Base-by-base conservation (phyloP, 1,284 basidiomycete species). In the Gastroboletus turbinatus region DNA sequence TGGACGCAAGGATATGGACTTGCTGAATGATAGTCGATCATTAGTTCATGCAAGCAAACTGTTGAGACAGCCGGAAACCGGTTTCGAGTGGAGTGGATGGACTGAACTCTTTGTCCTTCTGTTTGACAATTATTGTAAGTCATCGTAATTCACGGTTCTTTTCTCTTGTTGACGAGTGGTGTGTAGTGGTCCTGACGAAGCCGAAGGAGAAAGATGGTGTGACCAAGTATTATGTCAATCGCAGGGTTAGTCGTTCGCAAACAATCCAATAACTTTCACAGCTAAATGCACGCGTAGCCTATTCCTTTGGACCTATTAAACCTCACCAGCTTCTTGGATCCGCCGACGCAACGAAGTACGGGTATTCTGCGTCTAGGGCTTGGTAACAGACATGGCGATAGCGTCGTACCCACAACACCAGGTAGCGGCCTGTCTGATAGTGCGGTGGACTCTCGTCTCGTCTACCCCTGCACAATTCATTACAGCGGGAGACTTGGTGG, bases 61-160 rank as follows among this genome's bases (percentile, higher is more conserved):
- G 17, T 78, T 90, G 53, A 82, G 93, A 43, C 92, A 95, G 64
- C 88, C 92, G 16, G 94, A 96, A 56, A 88, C 83, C n/a, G 86
- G 87, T 14, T 84, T 91, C 55, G 87, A 89, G 68, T 85, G 83
- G 77, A 87, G 81, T 61, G 88, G 85, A 30, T 95, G 92, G 90
- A 87, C 84, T 45, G 94, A 97, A 66, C 76, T 96, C 3, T 89
- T 88, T 62, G 88, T 94, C 4, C 79, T 97, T 55, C 76, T 98
- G 5, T 96, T 98, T 69, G 96, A 97, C 70, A 93, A 96, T 70
- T 98, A 96, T 66, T 73, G 93, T 94, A 64, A 71, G 90, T 77
- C 23, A 32, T 4, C 36, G 29, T 36, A 39, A 36, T 35, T 11
- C 32, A 16, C 23, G n/a, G 38, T 9, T 43, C 51, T 30, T 29